These are phyloP conservation scores for Abrus precatorius DNA, from an alignment of 306 rosid genomes.

Conservation along the genomic window DNA sequence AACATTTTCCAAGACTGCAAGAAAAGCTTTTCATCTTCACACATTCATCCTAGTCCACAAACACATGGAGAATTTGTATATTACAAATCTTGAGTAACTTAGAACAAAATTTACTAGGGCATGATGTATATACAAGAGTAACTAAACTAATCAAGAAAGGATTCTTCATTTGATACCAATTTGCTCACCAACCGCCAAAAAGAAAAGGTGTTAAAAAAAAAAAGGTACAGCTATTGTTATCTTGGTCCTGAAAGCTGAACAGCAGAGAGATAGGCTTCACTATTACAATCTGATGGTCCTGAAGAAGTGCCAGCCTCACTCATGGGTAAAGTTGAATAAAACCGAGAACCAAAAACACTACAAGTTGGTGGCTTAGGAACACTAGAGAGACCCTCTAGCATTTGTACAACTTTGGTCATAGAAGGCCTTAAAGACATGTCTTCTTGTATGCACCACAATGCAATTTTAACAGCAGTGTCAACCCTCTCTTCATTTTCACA, in stretches of 20 bases:
- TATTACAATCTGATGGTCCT: constrained; percentile 40
- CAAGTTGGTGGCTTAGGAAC: constrained; percentile 48
- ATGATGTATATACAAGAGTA: background rate
- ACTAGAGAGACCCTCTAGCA: constrained; percentile 51
- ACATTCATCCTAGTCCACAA: background rate
- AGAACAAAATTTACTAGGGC: constrained; percentile 24
- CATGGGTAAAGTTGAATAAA: background rate
- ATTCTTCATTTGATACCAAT: background rate
- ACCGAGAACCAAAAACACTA: constrained; percentile 23
- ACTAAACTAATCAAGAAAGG: background rate
- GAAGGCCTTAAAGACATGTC: constrained; percentile 49
- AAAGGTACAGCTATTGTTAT: constrained; percentile 6
- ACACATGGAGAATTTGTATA: background rate
- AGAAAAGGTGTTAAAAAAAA: background rate
- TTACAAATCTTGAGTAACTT: background rate
- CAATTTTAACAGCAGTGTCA: constrained; percentile 33
- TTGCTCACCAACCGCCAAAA: background rate
- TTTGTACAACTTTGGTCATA: constrained; percentile 48
- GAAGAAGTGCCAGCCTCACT: constrained; percentile 37
- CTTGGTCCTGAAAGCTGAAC: constrained; percentile 50
- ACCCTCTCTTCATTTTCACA: constrained; percentile 43
- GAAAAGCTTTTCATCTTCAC: background rate
- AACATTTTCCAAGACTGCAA: background rate
- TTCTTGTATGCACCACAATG: constrained; percentile 53
- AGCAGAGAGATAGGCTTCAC: constrained; percentile 28